These are phyloP conservation scores for Fagopyrum tataricum DNA, from an alignment of 148 eudicot species.

Conservation along the genomic window DNA sequence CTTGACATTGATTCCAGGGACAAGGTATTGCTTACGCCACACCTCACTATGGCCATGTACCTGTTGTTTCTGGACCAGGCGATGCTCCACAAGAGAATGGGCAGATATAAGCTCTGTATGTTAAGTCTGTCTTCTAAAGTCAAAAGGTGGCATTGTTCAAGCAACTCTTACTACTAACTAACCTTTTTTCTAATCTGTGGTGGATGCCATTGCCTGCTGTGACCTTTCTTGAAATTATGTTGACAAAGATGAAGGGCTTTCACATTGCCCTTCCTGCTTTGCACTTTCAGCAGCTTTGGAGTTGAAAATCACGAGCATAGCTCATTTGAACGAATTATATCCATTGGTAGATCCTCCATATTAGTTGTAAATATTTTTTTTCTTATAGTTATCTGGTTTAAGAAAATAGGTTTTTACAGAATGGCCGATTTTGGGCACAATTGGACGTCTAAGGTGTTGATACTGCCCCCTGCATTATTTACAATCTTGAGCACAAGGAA, in stretches of 20 bases:
- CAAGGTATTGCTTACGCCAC: background rate
- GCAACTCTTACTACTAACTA: background rate
- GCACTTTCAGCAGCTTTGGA: background rate
- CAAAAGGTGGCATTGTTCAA: background rate
- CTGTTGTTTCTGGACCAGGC: background rate
- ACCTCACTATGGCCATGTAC: constrained; percentile 12
- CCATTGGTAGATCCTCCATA: background rate
- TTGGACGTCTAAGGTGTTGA: no score
- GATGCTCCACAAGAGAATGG: constrained; percentile 4
- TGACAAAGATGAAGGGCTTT: background rate
- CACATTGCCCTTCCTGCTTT: background rate
- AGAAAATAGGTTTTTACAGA: background rate
- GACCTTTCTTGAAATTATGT: background rate
- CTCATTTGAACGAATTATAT: no score
- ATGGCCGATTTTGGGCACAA: background rate
- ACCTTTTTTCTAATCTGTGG: background rate
- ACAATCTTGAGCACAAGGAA: background rate
- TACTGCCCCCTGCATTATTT: no score
- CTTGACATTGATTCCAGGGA: background rate
- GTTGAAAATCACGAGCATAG: background rate
- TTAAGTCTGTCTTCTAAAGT: background rate
- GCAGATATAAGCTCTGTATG: background rate
- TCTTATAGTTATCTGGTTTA: background rate
- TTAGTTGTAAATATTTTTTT: background rate
- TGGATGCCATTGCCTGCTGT: background rate